A percentile compares a stretch with the other conserved stretches of the same genome.
phyloP scores from a whole-genome alignment of 1,284 basidiomycete species.

The Microbotryomycetes sp. region DNA sequence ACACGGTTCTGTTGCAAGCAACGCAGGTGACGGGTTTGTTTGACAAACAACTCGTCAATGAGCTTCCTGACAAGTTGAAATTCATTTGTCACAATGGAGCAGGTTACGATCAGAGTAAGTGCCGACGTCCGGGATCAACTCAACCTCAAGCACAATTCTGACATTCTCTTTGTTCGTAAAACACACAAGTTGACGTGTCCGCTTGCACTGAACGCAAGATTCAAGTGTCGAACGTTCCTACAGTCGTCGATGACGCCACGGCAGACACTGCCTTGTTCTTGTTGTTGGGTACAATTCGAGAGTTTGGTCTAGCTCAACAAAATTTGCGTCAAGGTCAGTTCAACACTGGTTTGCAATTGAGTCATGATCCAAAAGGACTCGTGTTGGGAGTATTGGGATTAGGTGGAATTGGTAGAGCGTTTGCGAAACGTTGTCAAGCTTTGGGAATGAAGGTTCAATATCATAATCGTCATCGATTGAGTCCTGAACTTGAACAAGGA shows the following conservation, averaged over 20 bases:
- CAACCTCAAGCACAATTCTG: too few species aligned
- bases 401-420: constrained; percentile 68
- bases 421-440: constrained; percentile 42
- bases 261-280: constrained; percentile 83
- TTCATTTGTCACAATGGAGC: constrained; percentile 92
- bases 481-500: constrained; percentile 18
- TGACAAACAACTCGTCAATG: constrained; percentile 66
- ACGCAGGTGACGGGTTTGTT: constrained; percentile 66
- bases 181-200: neutral
- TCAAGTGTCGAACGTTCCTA: constrained; percentile 80
- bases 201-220: constrained; percentile 48
- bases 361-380: constrained; percentile 68
- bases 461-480: constrained; percentile 55
- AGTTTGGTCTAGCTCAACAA: constrained; percentile 63
- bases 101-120: constrained; percentile 58
- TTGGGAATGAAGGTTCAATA: constrained; percentile 79
- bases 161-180: too few species aligned
- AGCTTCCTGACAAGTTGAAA: constrained; percentile 60
- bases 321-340: constrained; percentile 46
- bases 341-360: constrained; percentile 53
- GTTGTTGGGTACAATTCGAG: constrained; percentile 72
- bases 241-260: constrained; percentile 83
- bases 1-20: constrained; percentile 47
- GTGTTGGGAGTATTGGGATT: constrained; percentile 81
- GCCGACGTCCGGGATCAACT: too few species aligned